Base-by-base conservation (phyloP, 2,329 filamentous ascomycete species). In the Dryadomyces quercus-mongolicae region DNA sequence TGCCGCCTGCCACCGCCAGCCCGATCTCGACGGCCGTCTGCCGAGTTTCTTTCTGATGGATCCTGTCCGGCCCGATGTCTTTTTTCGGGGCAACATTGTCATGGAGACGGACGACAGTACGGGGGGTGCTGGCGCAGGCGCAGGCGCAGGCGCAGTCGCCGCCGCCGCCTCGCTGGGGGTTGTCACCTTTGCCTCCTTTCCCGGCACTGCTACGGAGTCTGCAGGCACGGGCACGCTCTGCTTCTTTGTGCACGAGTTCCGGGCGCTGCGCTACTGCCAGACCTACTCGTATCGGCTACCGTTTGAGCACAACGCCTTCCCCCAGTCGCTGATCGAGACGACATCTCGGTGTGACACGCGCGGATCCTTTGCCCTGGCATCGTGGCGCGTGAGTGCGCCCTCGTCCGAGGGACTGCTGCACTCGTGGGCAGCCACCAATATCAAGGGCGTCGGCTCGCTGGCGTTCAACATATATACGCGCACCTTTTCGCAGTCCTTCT, bases 381-480 rank as follows among this genome's bases (percentile, higher is more conserved):
- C 57, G 12, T 60, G 59, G 59, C 55, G 54, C 10, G 43, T 51
- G 15, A 16, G 12, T 18, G 5, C 5, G 21, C 9, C 25, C 18
- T 5, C n/a, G 21, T 25, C 25, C 22, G 10, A 25, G 5, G 31
- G 49, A 10, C 46, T 46, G 21, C 25, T 46, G 22, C 54, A 21
- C 4, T 40, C 43, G 15, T 13, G 22, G 38, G 21, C 49, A 20
- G 15, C 36, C 20, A 15, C 38, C 18, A 8, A 8, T 7, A 9
- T 38, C 5, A 31, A 43, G 13, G 51, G 48, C 47, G 34, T 60
- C 4, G 49, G 44, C 12, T 56, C 58, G 13, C 34, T 61, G 13
- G 21, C 54, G 15, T 61, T 60, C 25, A 57, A 59, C 51, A 49
- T 60, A 7, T 58, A 58, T 44, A 57, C 57, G 2, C 40, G 46